Evolutionary conservation across 805 yeast species (phyloP), one percentile per base, ranked within the genome.

Genomic region (Hanseniaspora hatyaiensis): DNA sequence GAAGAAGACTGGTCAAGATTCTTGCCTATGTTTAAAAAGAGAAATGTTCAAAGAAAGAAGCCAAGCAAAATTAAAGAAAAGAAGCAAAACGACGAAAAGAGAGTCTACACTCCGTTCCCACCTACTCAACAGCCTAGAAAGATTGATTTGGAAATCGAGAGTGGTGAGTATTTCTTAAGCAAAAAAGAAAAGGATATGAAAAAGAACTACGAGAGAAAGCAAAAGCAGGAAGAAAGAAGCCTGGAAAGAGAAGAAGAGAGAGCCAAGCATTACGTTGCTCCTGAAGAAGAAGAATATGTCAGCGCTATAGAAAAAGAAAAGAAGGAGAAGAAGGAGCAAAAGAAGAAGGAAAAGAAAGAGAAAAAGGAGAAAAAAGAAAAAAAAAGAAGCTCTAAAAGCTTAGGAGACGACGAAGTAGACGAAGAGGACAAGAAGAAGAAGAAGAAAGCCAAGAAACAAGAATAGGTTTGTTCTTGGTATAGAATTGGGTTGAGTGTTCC

Each of bases 61-160:
- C 83, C 92, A 52, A 77, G 74, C 65, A 77, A 75, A 63, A 68
- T 74, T 59, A 75, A 67, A 57, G 74, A 70, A 56, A 79, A 64
- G 42, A 47, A 47, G 30, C 40, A 40, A 34, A 47, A 33, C 30
- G 61, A 59, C 54, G 68, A 65, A 49, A 73, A 75, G 71, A 88
- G 81, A 66, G 80, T 77, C 3, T 89, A 89, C 75, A 92, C 98
- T 29, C 97, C 98, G 61, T 92, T 92, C 87, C 98, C 98, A 69
- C 97, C 98, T 57, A 83, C 85, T 45, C 98, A 85, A 67, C 76
- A 78, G 55, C 98, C 97, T 60, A 82, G 97, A 72, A 88, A 92
- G 83, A 72, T 92, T 65, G 98, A 92, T 75, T 70, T 88, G 63
- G 94, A 87, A 69, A 87, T 92, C 65, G 98, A 92, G 66, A 80